Evolutionary conservation across 2,329 filamentous ascomycete species (phyloP), one percentile per base, ranked within the genome.

Genomic region (Colletotrichum chrysophilum): DNA sequence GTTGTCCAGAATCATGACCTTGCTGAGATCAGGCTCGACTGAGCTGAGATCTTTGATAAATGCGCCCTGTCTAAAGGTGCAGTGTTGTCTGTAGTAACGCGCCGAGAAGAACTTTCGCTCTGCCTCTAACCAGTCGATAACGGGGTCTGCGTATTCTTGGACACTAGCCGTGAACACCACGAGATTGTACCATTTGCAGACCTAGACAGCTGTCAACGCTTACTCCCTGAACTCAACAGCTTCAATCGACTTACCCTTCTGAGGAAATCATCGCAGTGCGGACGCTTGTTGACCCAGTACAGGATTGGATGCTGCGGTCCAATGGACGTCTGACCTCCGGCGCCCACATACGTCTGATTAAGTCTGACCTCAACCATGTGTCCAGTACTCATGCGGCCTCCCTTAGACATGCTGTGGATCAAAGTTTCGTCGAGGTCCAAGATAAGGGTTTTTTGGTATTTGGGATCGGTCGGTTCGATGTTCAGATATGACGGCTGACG

Each of bases 291-390:
- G 67, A 99, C 97, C 88, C 98, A 99, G 87, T 99, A 99, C 77
- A 99, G 87, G 79, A 99, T 98, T 1, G 97, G 97, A 82, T 99
- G 96, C 82, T 98, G 96, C 55, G 96, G 95, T 9, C 94, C 95
- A 30, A 95, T 87, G 26, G 89, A 90, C 24, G 92, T 88, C 79
- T 93, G 90, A 30, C 93, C 93, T 36, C 91, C 92, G 64, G 91
- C 90, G 70, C 92, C 93, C 60, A 95, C 90, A 71, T 92, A 86
- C 77, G 92, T 93, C 74, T 93, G 93, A 83, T 94, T 95, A 76
- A 98, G 90, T 80, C 96, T 96, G 78, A 99, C 97, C 86, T 99
- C 97, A 68, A 99, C 96, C 97, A 99, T 99, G 86, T 99, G 97
- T 21, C 97, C 97, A 24, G 95, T 96, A 80, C 95, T 96, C 93